Evolutionary conservation across 202 grass and related monocot genomes (phyloP), one percentile per base, ranked within the genome.

Genomic region (Hordeum pubiflorum): DNA sequence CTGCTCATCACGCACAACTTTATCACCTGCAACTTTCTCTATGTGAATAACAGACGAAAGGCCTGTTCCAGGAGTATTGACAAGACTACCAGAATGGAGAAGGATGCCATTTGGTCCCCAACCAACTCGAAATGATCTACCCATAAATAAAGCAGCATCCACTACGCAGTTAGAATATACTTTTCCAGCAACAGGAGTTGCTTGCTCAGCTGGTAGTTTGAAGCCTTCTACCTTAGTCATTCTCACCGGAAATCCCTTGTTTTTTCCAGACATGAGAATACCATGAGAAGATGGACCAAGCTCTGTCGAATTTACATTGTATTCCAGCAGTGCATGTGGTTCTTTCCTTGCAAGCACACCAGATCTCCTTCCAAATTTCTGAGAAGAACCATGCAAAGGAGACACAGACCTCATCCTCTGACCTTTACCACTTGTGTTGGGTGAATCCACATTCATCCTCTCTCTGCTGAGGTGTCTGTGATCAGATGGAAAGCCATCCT

Each of bases 131-230:
- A 98, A 98, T 24, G 90, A 94, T 77, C 88, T 90, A 38, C 95
- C 95, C 92, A 98, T 98, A 48, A 98, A 98, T 64, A 98, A 86
- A 63, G 84, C 92, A 63, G 90, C 84, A 93, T 98, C 92, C 55
- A 91, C 90, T 64, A 95, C 82, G 8, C 89, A 95, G 64, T 89
- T 91, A 26, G 90, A 78, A 79, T 88, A 92, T 46, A 55, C 76
- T 79, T 89, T 86, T 66, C 80, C 87, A 76, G 84, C 29, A 85
- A 98, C 78, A 84, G 92, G 92, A 85, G 92, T 86, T 83, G 62
- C 72, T 63, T 94, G 90, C 34, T 94, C 88, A 21, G 82, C 69
- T 23, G 90, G 90, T 70, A 93, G 38, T 85, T 90, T 98, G 79
- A 98, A 98, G 43, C 90, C 95, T 79, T 91, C 82, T 37, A 89